Evolutionary conservation across 768 basidiomycete genomes (phyloP).

Genomic region (Crassisporium funariophilum): DNA sequence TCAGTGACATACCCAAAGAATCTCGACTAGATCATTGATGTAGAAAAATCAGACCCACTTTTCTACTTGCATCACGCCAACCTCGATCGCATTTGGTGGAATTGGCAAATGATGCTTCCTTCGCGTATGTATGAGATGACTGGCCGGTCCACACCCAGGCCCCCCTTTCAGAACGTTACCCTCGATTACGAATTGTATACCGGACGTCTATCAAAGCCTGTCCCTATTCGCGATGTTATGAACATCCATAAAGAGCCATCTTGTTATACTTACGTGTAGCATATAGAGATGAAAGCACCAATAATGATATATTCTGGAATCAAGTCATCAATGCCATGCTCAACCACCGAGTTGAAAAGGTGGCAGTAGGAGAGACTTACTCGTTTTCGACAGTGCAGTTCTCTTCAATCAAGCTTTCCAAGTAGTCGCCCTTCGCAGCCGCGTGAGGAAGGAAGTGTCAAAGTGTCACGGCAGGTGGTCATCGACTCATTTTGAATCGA

Average conservation of each 20-base stretch:
- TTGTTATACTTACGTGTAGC: conserved; percentile 26
- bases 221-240: conserved; percentile 27
- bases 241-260: conserved; percentile 19
- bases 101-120: conserved; percentile 30
- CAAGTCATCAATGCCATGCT: no score
- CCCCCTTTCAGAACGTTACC: conserved; percentile 31
- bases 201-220: conserved; percentile 18
- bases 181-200: conserved; percentile 27
- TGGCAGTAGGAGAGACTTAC: no score
- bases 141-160: conserved; percentile 25
- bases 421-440: no score
- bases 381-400: no score
- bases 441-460: no score
- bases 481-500: no score
- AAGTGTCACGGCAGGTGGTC: no score
- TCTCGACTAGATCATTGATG: not conserved
- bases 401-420: no score
- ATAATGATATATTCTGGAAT: no score
- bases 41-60: conserved; percentile 28
- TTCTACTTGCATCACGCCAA: conserved; percentile 39
- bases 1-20: conserved; percentile 11
- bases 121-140: conserved; percentile 26
- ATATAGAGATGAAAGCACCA: no score
- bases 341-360: no score
- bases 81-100: conserved; percentile 38